These are phyloP conservation scores for Zopfochytrium polystomum DNA, from an alignment of 371 early-diverging fungal genomes.

Conservation along the genomic window DNA sequence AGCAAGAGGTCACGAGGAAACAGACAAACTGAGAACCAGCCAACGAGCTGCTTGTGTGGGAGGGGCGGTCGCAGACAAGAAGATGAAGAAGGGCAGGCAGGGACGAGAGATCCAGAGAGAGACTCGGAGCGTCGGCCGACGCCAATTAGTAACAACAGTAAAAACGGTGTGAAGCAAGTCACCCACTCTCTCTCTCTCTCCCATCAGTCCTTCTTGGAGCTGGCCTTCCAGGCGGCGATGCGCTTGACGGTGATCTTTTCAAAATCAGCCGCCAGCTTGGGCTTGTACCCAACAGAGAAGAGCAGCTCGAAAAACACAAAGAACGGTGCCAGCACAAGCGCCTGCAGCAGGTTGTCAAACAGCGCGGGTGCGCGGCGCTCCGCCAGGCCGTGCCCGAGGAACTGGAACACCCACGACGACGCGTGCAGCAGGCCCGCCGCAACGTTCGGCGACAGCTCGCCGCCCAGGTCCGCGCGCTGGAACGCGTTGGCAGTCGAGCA, in stretches of 20 bases:
- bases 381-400: conserved; percentile 77
- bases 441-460: conserved; percentile 9
- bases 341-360: conserved; percentile 80
- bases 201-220: conserved; percentile 6
- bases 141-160: no score
- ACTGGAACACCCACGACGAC: conserved; percentile 82
- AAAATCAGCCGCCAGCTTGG: conserved; percentile 63
- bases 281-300: conserved; percentile 81
- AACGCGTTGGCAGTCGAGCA: conserved; percentile 27
- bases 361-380: conserved; percentile 90
- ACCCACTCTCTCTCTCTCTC: no score
- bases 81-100: no score
- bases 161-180: no score
- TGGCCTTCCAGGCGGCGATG: conserved; percentile 46
- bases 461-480: conserved; percentile 9
- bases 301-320: conserved; percentile 90
- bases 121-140: no score
- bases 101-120: no score
- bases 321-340: conserved; percentile 88
- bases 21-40: no score
- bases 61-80: no score
- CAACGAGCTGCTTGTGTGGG: no score
- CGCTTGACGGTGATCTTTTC: conserved; percentile 59
- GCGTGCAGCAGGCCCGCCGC: conserved; percentile 45
- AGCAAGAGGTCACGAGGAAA: no score